Evolutionary conservation across 1,284 basidiomycete genomes (phyloP).

Genomic region (Pseudozyma flocculosa): DNA sequence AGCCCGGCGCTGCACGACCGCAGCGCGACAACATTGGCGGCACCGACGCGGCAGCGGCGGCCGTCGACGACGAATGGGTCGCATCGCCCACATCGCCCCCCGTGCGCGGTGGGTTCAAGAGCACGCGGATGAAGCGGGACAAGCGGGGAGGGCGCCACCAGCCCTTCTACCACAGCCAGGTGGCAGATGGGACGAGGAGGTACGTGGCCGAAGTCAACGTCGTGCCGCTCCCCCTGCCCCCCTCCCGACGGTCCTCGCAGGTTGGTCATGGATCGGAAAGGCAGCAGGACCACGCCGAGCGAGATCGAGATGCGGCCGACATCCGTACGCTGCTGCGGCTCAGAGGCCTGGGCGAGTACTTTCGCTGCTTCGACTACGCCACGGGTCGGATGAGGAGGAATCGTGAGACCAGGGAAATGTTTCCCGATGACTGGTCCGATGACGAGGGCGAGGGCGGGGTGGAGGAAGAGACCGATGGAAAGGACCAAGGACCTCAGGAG

Average conservation of each 20-base stretch:
- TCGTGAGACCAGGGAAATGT: constrained; percentile 7
- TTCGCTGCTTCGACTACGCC: constrained; percentile 27
- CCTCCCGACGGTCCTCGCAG: too few species aligned
- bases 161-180: constrained; percentile 29
- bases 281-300: background rate
- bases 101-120: background rate
- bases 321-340: constrained; percentile 11
- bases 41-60: too few species aligned
- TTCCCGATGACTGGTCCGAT: constrained; percentile 32
- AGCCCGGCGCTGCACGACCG: too few species aligned
- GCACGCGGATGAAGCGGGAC: constrained; percentile 1
- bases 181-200: constrained; percentile 14
- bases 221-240: constrained; percentile 4
- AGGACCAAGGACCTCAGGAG: background rate
- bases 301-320: constrained; percentile 1
- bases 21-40: too few species aligned
- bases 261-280: too few species aligned
- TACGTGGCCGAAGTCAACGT: constrained; percentile 36
- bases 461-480: background rate
- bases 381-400: constrained; percentile 11
- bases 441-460: background rate
- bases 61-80: background rate
- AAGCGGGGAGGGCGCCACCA: constrained; percentile 18
- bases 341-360: constrained; percentile 16
- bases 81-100: background rate